Evolutionary conservation across 257 asterid species (phyloP), one percentile per base, ranked within the genome.

Genomic region (Solanum etuberosum): DNA sequence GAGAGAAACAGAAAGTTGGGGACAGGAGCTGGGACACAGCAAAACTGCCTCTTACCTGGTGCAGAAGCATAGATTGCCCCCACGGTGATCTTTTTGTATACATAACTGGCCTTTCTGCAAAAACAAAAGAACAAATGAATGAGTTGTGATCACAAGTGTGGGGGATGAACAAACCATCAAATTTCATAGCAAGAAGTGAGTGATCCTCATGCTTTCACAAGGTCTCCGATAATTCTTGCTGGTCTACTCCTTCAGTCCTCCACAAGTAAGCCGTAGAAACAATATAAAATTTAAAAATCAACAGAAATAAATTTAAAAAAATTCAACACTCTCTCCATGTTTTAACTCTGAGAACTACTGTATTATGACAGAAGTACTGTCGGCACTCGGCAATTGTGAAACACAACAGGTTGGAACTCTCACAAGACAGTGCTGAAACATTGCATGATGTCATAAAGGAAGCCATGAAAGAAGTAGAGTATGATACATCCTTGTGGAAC

Each of bases 31-130:
- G 72, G 63, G 12, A 3, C 12, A 14, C 31, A 72, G 51, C 51
- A 73, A 73, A 73, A 37, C 48, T 37, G 51, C 51, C 9, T 74
- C 88, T 85, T 90, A 96, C 98, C 98, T 88, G 83, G 89, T 93
- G 98, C 23, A 95, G 98, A 90, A 95, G 97, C 85, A 93, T 83
- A 27, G 91, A 72, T 51, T 90, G 94, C 68, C 95, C 93, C 99
- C 96, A 92, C 5, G 98, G 91, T 38, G 95, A 88, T 72, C 86
- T 90, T 91, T 91, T 93, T 84, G 94, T 84, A 86, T 94, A 93
- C 93, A 95, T 11, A 70, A 96, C 93, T 21, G 99, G 99, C 90
- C 94, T 93, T 85, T 93, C 99, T 96, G 93, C 86, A 85, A 65
- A 78, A 92, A 90, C 43, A 63, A 88, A 71, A 87, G 48, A 86